Conservation (phyloP, 2,329 filamentous ascomycete genomes). For the Sporothrix variecibatus region DNA sequence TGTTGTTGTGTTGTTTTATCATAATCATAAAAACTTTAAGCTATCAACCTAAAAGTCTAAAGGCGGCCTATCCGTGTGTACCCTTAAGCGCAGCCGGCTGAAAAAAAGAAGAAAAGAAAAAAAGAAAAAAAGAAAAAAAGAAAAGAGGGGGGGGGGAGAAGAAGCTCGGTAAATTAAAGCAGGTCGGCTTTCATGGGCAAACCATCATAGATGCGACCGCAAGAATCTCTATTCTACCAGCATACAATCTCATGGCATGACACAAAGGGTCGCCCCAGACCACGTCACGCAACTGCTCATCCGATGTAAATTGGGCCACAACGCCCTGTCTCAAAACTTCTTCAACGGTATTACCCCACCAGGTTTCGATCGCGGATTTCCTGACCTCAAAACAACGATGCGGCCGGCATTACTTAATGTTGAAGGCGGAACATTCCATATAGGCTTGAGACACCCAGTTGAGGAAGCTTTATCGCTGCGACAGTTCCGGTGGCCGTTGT, state of each 20-base stretch:
- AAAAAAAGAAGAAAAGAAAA: background rate
- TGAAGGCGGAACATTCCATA: slow-evolving; percentile 67
- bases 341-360: slow-evolving; percentile 51
- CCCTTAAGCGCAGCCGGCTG: background rate
- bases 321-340: slow-evolving; percentile 60
- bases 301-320: slow-evolving; percentile 67
- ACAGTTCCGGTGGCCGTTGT: background rate
- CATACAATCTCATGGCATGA: slow-evolving; percentile 80
- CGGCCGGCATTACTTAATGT: slow-evolving; percentile 71
- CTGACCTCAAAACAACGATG: slow-evolving; percentile 66
- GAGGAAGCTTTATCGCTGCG: background rate
- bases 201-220: slow-evolving; percentile 67
- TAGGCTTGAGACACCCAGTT: slow-evolving; percentile 38
- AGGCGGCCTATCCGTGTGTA: no score
- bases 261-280: slow-evolving; percentile 81
- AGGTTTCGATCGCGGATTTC: slow-evolving; percentile 41
- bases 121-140: background rate
- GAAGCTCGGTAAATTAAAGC: background rate
- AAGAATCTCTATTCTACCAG: slow-evolving; percentile 67
- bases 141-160: background rate
- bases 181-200: background rate
- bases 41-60: no score
- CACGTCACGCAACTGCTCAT: slow-evolving; percentile 67
- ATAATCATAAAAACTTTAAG: no score
- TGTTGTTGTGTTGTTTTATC: no score